Base-by-base conservation (phyloP, 1,139 yeast genomes). In the Lodderomyces margitis region DNA sequence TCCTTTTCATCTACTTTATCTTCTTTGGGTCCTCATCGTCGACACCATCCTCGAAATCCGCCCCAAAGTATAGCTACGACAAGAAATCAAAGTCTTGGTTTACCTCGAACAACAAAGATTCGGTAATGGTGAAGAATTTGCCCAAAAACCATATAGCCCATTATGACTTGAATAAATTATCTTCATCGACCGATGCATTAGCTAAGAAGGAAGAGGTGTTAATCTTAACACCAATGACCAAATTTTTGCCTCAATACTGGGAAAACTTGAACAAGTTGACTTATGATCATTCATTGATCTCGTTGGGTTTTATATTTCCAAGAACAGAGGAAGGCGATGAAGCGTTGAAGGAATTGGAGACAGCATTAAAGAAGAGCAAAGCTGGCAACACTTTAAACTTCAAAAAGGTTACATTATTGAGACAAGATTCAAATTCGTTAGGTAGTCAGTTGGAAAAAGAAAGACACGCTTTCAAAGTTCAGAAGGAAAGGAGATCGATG, bases 231-330 rank as follows among this genome's bases (percentile, higher is more conserved):
- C 98, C 98, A 34, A 81, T 92, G 80, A 84, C 95, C 37, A 78
- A 81, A 50, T 92, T 92, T 59, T 80, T 85, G 58, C 81, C 82
- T 17, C 84, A 79, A 53, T 92, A 89, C 68, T 92, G 98, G 98
- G 78, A 78, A 33, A 92, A 92, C 60, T 64, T 92, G 48, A 64
- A 84, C 48, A 73, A 74, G 50, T 68, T 92, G 55, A 70, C 81
- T 14, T 92, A 92, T 61, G 98, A 96, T 45, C 87, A 92, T 61
- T 81, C 80, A 37, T 75, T 87, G 51, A 74, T 91, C 39, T 95
- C 91, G 51, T 73, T 92, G 44, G 98, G 98, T 0, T 91, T 92
- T 59, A 91, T 92, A 40, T 75, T 91, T 37, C 98, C 98, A 40
- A 75, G 95, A 53, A 80, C 80, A 32, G 62, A 72, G 15, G 85